These are phyloP conservation scores for Acacia crassicarpa DNA, from an alignment of 306 rosid species.

Conservation along the genomic window DNA sequence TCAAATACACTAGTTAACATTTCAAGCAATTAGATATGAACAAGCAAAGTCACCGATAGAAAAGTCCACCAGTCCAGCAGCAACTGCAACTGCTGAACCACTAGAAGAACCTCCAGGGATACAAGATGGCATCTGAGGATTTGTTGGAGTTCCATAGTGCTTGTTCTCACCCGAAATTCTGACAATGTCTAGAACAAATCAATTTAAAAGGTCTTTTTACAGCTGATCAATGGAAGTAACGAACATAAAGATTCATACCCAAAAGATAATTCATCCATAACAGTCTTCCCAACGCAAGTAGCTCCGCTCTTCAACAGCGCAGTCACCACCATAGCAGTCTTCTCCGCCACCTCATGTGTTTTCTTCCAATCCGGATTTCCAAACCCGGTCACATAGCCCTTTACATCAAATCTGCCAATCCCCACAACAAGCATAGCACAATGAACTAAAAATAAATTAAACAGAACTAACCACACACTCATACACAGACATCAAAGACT, in stretches of 20 bases:
- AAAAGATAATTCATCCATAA: conserved; percentile 67
- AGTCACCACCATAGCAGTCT: conserved; percentile 62
- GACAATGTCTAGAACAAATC: conserved; percentile 10
- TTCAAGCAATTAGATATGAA: background rate
- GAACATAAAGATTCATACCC: conserved; percentile 49
- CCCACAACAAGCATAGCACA: conserved; percentile 14
- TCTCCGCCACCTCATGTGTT: conserved; percentile 55
- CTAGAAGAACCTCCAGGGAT: conserved; percentile 77
- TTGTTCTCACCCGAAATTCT: conserved; percentile 71
- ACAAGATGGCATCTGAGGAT: conserved; percentile 52
- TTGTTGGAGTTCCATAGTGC: conserved; percentile 69
- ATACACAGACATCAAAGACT: background rate
- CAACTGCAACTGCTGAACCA: conserved; percentile 84
- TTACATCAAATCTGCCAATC: conserved; percentile 58
- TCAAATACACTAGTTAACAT: background rate
- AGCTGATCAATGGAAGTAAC: background rate
- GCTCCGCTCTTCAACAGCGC: conserved; percentile 61
- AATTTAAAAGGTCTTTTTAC: background rate
- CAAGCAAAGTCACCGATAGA: conserved; percentile 55
- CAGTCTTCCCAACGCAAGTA: conserved; percentile 68
- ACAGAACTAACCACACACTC: background rate
- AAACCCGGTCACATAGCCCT: conserved; percentile 70
- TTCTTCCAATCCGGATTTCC: conserved; percentile 75
- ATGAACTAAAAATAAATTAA: background rate
- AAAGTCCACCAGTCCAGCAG: conserved; percentile 67